phyloP scores from a whole-genome alignment of 805 yeast species.

The Hyphopichia homilentoma region DNA sequence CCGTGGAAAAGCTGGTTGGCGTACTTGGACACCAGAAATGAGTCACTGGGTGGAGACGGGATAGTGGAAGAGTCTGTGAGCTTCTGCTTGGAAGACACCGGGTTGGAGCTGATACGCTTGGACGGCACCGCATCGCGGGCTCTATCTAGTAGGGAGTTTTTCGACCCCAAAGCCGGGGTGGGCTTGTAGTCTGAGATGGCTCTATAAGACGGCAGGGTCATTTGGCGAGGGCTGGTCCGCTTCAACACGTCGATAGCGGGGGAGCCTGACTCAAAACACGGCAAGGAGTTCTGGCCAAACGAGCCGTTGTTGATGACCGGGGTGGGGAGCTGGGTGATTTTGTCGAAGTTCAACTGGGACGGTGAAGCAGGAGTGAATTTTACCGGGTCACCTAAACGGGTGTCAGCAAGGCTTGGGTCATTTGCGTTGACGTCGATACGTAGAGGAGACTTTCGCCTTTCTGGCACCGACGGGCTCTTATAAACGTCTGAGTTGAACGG shows the following conservation, averaged over 20 bases:
- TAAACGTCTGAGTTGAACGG: too few relatives aligned
- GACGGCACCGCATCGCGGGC: conserved; percentile 5
- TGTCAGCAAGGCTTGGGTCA: not conserved
- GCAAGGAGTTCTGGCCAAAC: conserved; percentile 2
- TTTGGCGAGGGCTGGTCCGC: not conserved
- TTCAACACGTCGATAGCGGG: conserved; percentile 1
- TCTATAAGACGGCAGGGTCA: conserved; percentile 10
- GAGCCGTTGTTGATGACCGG: conserved; percentile 28
- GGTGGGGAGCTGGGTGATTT: conserved; percentile 43
- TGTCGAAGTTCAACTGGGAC: conserved; percentile 18
- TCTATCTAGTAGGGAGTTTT: conserved; percentile 12
- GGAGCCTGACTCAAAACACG: conserved; percentile 6
- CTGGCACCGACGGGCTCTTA: too few relatives aligned
- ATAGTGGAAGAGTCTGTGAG: conserved; percentile 1
- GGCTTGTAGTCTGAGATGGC: conserved; percentile 38
- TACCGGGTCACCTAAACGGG: not conserved
- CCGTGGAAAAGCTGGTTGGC: conserved; percentile 6
- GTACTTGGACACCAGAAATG: conserved; percentile 4
- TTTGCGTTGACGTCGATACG: too few relatives aligned
- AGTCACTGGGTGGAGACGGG: conserved; percentile 6
- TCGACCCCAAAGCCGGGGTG: conserved; percentile 13
- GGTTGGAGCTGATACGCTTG: conserved; percentile 22
- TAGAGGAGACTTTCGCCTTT: too few relatives aligned
- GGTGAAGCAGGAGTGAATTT: conserved; percentile 2
- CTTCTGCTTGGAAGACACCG: conserved; percentile 6